Percentiles rank a stretch among this genome's conserved stretches.
phyloP scores from a whole-genome alignment of 257 asterid genomes.

The Ilex asprella region DNA sequence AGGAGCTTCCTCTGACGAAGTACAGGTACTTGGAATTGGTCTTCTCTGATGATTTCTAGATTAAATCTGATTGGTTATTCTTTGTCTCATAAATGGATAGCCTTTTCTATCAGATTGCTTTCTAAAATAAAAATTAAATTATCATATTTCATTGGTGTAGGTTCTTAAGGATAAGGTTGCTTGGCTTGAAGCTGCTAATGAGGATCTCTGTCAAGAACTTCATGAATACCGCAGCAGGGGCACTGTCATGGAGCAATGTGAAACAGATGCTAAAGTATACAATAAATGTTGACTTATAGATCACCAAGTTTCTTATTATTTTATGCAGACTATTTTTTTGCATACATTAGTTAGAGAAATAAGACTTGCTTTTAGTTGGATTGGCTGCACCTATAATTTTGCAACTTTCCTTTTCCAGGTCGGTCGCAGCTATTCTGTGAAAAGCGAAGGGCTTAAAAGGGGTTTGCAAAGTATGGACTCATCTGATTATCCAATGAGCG shows the following conservation, averaged over 20 bases:
- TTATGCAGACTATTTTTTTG: neutral
- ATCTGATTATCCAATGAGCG: slow-evolving; percentile 90
- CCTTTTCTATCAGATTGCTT: neutral
- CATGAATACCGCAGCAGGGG: slow-evolving; percentile 62
- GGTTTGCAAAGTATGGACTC: slow-evolving; percentile 90
- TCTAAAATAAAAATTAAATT: neutral
- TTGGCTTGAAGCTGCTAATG: slow-evolving; percentile 91
- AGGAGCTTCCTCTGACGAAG: slow-evolving; percentile 78
- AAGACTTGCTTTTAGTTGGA: neutral
- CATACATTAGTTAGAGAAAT: neutral
- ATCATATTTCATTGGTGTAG: slow-evolving; percentile 33
- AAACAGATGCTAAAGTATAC: slow-evolving; percentile 52
- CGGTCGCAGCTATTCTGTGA: slow-evolving; percentile 38
- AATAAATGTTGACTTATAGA: neutral
- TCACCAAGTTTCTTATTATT: neutral
- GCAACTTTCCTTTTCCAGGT: slow-evolving; percentile 37
- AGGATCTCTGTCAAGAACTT: slow-evolving; percentile 80
- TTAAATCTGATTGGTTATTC: neutral
- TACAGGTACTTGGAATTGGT: slow-evolving; percentile 47
- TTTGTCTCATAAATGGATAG: neutral
- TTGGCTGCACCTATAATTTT: neutral
- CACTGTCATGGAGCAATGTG: slow-evolving; percentile 45
- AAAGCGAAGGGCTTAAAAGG: slow-evolving; percentile 81
- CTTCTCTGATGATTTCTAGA: neutral
- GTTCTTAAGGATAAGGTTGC: slow-evolving; percentile 75